Base-by-base conservation (phyloP, 805 yeast species). In the Kluyveromyces aestuarii region DNA sequence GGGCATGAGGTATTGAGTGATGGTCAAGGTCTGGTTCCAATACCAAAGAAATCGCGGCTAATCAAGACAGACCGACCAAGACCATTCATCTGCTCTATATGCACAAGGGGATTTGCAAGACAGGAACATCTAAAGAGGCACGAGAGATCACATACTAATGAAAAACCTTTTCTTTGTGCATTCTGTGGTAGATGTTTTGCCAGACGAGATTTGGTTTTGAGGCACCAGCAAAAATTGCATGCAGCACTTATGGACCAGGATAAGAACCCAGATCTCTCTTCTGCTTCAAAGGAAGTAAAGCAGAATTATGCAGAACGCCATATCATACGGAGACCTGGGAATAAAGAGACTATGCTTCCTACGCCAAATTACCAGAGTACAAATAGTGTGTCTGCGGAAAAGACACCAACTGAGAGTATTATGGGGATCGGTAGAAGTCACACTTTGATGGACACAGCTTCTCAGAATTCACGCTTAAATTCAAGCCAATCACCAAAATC, bases 111-210 rank as follows among this genome's bases (percentile, higher is more conserved):
- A 2, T 93, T 93, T 75, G 99, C 97, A 1, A 76, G 99, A 48
- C 74, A 87, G 44, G 99, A 91, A 67, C 99, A 91, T 67, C 74
- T 93, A 60, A 89, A 87, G 66, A 81, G 99, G 50, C 99, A 91
- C 62, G 95, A 89, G 58, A 72, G 97, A 39, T 83, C 95, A 0
- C 99, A 91, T 64, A 91, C 99, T 9, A 87, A 90, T 64, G 97
- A 90, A 67, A 89, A 89, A 63, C 98, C 98, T 1, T 91, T 84
- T 69, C 93, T 87, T 62, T 91, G 99, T 69, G 95, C 95, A 2
- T 90, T 90, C 8, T 91, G 98, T 67, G 97, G 96, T 35, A 80
- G 98, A 45, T 86, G 96, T 62, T 91, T 93, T 70, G 97, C 98
- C 5, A 73, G 99, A 49, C 72, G 97, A 49, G 91, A 85, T 63